Evolutionary conservation across 352 stramenopile species (phyloP), one percentile per base, ranked within the genome.

Genomic region (Phytophthora palmivora): DNA sequence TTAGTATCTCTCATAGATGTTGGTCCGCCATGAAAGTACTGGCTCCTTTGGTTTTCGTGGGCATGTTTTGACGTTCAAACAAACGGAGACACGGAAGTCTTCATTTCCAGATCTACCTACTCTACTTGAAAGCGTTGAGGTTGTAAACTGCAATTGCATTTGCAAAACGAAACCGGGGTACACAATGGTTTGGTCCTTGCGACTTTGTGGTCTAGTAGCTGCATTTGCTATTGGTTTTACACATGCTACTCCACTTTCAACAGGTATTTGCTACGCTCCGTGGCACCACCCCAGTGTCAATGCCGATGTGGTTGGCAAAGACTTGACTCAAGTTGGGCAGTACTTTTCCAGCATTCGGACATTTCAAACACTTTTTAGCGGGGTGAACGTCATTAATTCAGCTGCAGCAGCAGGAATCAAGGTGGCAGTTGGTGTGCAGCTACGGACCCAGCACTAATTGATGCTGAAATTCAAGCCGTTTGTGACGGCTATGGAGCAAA

Each of bases 141-240:
- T 16, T 30, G 36, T 36, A 36, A 19, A 4, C 14, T 32, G 30
- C 30, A 34, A 34, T 34, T 21, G 37, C 46, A 60, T 56, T 61
- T 46, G 14, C 26, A 6, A 44, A 59, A 50, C 16, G 18, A 34
- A 48, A 41, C 21, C 19, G 15, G 16, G 58, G 44, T 65, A 36
- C 39, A 48, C 41, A 54, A 68, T 72, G 64, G 46, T 67, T 10
- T 68, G 58, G 58, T 52, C 56, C n/a, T n/a, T 65, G 30, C 58
- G 51, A 55, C 18, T 72, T 22, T 48, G 53, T 34, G 54, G 24
- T 39, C 15, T 72, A 1, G 30, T 50, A 30, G 58, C 56, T 28
- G 60, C 51, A 51, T 6, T 75, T 12, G 38, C 56, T 18, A 26
- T 67, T 11, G 24, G 41, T 21, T 8, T 52, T 33, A 42, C 22